These are phyloP conservation scores for Chlamydomonas reinhardtii DNA, from an alignment of 163 green algal species.

Conservation along the genomic window DNA sequence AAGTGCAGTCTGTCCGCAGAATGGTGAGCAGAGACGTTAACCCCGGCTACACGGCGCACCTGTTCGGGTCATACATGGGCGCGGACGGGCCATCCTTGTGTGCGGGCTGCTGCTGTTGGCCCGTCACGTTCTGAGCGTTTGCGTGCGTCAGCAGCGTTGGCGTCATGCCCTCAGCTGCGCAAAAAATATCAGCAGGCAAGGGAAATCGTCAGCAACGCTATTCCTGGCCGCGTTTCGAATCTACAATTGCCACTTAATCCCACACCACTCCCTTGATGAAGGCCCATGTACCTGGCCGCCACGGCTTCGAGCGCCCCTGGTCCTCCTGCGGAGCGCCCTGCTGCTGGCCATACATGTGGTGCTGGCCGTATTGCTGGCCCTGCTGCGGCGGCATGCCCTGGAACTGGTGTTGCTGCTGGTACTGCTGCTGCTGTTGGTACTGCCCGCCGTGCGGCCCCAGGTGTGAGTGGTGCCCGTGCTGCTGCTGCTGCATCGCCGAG, in stretches of 20 bases:
- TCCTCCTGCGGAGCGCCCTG: slow-evolving; percentile 10
- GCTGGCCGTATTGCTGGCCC: slow-evolving; percentile 10
- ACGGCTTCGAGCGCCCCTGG: slow-evolving; percentile 15
- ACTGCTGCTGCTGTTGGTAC: not conserved
- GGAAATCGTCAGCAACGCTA: too few relatives aligned
- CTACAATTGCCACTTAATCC: too few relatives aligned
- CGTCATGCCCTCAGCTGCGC: slow-evolving; percentile 45
- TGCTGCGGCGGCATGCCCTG: not conserved
- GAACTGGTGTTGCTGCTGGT: not conserved
- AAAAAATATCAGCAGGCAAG: not conserved
- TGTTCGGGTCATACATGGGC: slow-evolving; percentile 44
- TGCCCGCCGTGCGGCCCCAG: not conserved
- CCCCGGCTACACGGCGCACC: not conserved
- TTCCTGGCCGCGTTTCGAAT: too few relatives aligned
- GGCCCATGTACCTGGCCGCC: slow-evolving; percentile 29
- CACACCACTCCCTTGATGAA: too few relatives aligned
- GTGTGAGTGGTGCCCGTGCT: not conserved
- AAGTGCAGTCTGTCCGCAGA: too few relatives aligned
- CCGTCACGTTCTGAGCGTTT: not conserved
- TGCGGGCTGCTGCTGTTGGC: not conserved
- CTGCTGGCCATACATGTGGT: slow-evolving; percentile 3
- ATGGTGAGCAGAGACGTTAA: too few relatives aligned
- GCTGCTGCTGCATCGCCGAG: slow-evolving; percentile 29
- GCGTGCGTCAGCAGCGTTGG: slow-evolving; percentile 43
- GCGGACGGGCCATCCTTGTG: slow-evolving; percentile 2